Conservation (phyloP, 768 basidiomycete genomes). For the Boletus tomentosulus region DNA sequence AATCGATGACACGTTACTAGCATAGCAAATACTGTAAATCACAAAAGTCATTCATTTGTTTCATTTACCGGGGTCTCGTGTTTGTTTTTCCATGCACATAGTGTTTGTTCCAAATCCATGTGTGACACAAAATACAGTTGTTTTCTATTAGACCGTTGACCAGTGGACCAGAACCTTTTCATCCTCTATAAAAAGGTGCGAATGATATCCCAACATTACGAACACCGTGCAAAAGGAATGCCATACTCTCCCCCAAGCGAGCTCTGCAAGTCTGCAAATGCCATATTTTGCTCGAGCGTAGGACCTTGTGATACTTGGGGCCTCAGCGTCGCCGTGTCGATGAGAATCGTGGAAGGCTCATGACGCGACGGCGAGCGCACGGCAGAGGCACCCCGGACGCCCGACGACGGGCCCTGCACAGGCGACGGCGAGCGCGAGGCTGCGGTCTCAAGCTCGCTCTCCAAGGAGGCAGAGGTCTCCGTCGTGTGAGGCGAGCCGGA, state of each 20-base stretch:
- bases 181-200: neutral
- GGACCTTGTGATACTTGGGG: conserved; percentile 51
- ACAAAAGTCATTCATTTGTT: conserved; percentile 28
- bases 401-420: conserved; percentile 9
- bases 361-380: conserved; percentile 23
- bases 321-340: conserved; percentile 34
- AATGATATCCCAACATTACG: neutral
- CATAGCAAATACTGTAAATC: conserved; percentile 26
- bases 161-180: neutral
- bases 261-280: conserved; percentile 65
- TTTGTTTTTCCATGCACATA: conserved; percentile 25
- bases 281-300: conserved; percentile 82
- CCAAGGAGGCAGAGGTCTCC: conserved; percentile 42
- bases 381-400: conserved; percentile 22
- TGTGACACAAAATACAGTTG: conserved; percentile 12
- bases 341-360: conserved; percentile 36
- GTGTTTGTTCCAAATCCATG: conserved; percentile 10
- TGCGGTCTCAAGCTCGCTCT: conserved; percentile 54
- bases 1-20: conserved; percentile 20
- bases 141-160: conserved; percentile 1
- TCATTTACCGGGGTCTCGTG: conserved; percentile 7
- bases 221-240: conserved; percentile 12
- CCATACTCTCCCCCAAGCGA: conserved; percentile 35
- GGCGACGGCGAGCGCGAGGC: conserved; percentile 54
- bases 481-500: conserved; percentile 37